Evolutionary conservation across 768 basidiomycete species (phyloP).

Genomic region (Pleurotus eryngii): DNA sequence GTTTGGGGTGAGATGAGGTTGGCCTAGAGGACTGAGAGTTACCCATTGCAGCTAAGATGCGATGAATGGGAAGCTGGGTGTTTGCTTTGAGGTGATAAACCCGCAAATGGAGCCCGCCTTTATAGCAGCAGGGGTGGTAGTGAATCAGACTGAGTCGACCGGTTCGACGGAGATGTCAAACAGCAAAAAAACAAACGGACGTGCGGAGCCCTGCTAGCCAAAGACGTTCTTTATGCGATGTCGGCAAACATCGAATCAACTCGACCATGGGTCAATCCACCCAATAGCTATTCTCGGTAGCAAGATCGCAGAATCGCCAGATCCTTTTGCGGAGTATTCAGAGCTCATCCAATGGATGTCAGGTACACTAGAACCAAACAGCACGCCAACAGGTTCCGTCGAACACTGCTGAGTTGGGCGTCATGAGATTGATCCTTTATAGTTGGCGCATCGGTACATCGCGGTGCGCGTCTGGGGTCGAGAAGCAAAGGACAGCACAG

Average conservation of each 20-base stretch:
- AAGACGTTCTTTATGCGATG: slow-evolving; percentile 5
- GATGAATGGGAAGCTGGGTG: slow-evolving; percentile 21
- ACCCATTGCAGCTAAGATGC: slow-evolving; percentile 14
- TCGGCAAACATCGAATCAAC: slow-evolving; percentile 7
- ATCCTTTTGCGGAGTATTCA: slow-evolving; percentile 5
- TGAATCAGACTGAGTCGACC: slow-evolving; percentile 7
- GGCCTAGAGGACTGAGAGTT: slow-evolving; percentile 9
- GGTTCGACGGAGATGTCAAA: slow-evolving; percentile 7
- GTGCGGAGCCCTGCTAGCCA: slow-evolving; percentile 8
- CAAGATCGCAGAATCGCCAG: slow-evolving; percentile 4
- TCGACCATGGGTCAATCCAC: neutral
- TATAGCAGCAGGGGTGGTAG: slow-evolving; percentile 1
- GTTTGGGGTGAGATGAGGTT: slow-evolving; percentile 2
- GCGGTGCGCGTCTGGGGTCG: neutral
- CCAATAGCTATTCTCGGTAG: slow-evolving; percentile 7
- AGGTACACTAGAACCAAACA: slow-evolving; percentile 5
- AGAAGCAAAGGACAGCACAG: slow-evolving; percentile 4
- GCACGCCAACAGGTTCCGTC: slow-evolving; percentile 4
- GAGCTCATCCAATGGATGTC: neutral
- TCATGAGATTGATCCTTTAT: slow-evolving; percentile 3
- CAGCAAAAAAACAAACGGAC: slow-evolving; percentile 8
- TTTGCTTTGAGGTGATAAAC: slow-evolving; percentile 5
- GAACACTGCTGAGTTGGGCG: neutral
- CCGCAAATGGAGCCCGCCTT: neutral
- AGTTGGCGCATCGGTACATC: slow-evolving; percentile 2